phyloP scores from a whole-genome alignment of 345 rosid species.

The Salix purpurea region DNA sequence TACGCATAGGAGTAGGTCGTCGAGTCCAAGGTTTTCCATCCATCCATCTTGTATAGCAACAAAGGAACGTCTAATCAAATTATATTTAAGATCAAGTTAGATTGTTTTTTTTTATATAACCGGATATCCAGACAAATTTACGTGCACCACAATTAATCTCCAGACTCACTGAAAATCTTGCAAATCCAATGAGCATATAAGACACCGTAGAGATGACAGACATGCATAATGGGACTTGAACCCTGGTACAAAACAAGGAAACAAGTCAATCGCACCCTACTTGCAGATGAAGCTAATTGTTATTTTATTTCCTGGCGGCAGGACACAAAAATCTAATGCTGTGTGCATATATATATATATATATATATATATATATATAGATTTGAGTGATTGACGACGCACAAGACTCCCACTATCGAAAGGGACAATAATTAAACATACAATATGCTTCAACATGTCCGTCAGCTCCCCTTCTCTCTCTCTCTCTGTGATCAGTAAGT shows the following conservation, averaged over 20 bases:
- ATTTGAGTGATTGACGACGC: neutral
- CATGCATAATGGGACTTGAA: too few relatives aligned
- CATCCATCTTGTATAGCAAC: neutral
- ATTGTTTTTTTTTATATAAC: too few relatives aligned
- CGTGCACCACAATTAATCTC: too few relatives aligned
- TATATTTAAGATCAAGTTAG: too few relatives aligned
- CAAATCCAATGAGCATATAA: too few relatives aligned
- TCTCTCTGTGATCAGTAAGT: neutral
- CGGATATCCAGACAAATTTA: too few relatives aligned
- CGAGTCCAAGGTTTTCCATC: neutral
- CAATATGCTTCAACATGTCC: neutral
- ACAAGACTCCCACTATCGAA: neutral
- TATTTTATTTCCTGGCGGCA: neutral
- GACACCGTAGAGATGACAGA: too few relatives aligned
- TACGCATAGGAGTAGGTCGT: too few relatives aligned
- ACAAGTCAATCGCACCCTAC: too few relatives aligned
- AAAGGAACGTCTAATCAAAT: neutral
- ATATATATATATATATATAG: neutral
- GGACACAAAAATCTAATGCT: neutral
- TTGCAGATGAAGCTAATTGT: too few relatives aligned
- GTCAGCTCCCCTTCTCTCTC: neutral
- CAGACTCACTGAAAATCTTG: too few relatives aligned
- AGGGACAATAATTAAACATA: slow-evolving; percentile 5
- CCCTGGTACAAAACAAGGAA: too few relatives aligned
- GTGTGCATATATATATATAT: neutral